Evolutionary conservation across 169 alveolate species (phyloP).

Genomic region (Condylostoma magnum): DNA sequence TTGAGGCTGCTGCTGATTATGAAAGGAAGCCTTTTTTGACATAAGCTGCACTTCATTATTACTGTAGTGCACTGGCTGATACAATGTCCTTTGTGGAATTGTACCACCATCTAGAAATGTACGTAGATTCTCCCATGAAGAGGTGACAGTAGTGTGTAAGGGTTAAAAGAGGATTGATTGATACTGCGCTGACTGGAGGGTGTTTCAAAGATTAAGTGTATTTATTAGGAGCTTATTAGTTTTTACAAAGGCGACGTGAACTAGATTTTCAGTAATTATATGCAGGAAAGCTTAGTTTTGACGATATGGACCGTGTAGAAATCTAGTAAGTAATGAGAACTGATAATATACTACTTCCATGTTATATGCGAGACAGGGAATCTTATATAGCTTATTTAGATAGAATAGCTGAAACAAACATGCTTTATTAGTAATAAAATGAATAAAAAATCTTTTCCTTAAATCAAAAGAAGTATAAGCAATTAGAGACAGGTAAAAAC

Average conservation of each 20-base stretch:
- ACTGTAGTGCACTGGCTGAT: constrained; percentile 42
- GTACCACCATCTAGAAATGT: constrained; percentile 43
- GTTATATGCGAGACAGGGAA: constrained; percentile 44
- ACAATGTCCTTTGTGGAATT: constrained; percentile 45
- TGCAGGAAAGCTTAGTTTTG: constrained; percentile 49
- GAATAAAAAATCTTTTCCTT: too few relatives aligned
- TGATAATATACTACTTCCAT: constrained; percentile 35
- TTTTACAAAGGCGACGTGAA: constrained; percentile 34
- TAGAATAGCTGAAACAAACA: constrained; percentile 47
- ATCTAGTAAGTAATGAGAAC: constrained; percentile 1
- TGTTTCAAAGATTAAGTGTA: constrained; percentile 63
- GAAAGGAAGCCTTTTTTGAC: constrained; percentile 45
- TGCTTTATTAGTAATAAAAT: too few relatives aligned
- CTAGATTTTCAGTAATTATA: constrained; percentile 40
- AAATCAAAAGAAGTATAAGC: too few relatives aligned
- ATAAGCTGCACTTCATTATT: constrained; percentile 57
- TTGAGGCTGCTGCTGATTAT: constrained; percentile 30
- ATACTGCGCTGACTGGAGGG: constrained; percentile 57
- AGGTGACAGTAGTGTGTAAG: constrained; percentile 42
- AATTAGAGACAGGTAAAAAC: too few relatives aligned
- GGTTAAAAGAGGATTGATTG: constrained; percentile 57
- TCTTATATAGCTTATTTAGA: constrained; percentile 43
- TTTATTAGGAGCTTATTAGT: constrained; percentile 56
- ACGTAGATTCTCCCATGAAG: constrained; percentile 45
- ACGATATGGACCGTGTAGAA: constrained; percentile 39